A percentile compares a stretch with the other conserved stretches of the same genome.
Evolutionary conservation across 1,139 yeast species (phyloP).

Genomic region (Suhomyces coccinellae): DNA sequence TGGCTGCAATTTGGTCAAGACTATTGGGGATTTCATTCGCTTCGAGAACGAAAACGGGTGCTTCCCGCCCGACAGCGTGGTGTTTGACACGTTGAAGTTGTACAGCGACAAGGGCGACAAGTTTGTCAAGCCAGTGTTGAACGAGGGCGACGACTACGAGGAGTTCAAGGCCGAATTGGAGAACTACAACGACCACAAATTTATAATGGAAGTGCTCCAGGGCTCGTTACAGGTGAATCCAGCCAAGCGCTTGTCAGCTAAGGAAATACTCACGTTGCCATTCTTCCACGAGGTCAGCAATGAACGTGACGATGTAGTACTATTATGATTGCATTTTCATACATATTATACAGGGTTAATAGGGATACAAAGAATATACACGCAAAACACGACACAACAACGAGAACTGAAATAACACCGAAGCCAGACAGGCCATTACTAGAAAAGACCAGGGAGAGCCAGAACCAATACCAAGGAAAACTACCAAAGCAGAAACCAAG

Average conservation of each 20-base stretch:
- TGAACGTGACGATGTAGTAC: conserved; percentile 40
- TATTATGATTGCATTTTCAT: conserved; percentile 21
- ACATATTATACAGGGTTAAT: conserved; percentile 12
- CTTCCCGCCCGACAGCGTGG: conserved; percentile 42
- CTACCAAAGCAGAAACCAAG: no score
- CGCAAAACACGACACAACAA: conserved; percentile 4
- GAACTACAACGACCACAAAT: conserved; percentile 40
- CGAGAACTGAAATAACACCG: conserved; percentile 7
- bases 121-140: conserved; percentile 26
- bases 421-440: no score
- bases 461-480: no score
- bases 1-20: conserved; percentile 35
- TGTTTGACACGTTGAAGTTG: conserved; percentile 37
- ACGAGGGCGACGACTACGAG: conserved; percentile 15
- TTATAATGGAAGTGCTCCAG: conserved; percentile 54
- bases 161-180: conserved; percentile 23
- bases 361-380: conserved; percentile 13
- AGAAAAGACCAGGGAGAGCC: no score
- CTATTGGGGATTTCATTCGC: conserved; percentile 32
- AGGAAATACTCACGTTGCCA: conserved; percentile 53
- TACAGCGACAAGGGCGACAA: conserved; percentile 29
- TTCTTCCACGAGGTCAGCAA: conserved; percentile 49
- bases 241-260: conserved; percentile 54
- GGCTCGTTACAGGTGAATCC: conserved; percentile 61
- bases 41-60: conserved; percentile 37